Percentiles rank a stretch among this genome's conserved stretches.
phyloP scores from a whole-genome alignment of 2,329 filamentous ascomycete species.

The Paradendryphiella salina region DNA sequence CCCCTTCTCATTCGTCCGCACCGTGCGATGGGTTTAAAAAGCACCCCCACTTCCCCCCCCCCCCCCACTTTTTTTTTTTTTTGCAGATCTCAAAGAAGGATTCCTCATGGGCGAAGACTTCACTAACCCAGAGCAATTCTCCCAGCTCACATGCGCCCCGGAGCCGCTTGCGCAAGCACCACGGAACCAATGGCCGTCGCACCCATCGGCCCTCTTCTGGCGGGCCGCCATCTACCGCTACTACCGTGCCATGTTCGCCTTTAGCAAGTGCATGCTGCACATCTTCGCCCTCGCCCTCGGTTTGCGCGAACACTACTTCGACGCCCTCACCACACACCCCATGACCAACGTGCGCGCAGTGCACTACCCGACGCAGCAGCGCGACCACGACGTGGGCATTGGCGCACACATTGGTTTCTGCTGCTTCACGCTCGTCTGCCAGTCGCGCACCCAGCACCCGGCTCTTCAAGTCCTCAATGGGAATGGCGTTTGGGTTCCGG shows the following conservation, averaged over 20 bases:
- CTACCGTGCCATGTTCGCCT: constrained; percentile 37
- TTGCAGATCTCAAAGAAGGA: constrained; percentile 41
- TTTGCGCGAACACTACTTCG: constrained; percentile 48
- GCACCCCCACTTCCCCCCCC: neutral
- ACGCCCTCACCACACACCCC: constrained; percentile 46
- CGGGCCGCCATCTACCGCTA: constrained; percentile 39
- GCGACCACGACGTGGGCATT: constrained; percentile 43
- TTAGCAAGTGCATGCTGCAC: constrained; percentile 39
- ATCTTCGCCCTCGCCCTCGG: constrained; percentile 48
- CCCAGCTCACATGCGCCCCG: constrained; percentile 19
- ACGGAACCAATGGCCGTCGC: constrained; percentile 40
- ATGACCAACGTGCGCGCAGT: constrained; percentile 50
- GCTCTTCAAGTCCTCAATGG: constrained; percentile 50
- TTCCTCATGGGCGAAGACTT: constrained; percentile 44
- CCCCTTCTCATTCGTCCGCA: too few relatives aligned
- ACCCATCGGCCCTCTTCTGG: constrained; percentile 35
- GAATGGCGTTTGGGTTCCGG: constrained; percentile 50
- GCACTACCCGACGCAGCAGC: constrained; percentile 48
- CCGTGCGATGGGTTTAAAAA: too few relatives aligned
- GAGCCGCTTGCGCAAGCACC: constrained; percentile 18
- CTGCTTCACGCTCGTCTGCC: constrained; percentile 50
- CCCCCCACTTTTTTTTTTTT: neutral
- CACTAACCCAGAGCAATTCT: constrained; percentile 39
- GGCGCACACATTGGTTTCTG: constrained; percentile 51
- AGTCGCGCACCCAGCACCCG: constrained; percentile 29